Base-by-base conservation (phyloP, 306 rosid species). In the Cucurbita moschata region DNA sequence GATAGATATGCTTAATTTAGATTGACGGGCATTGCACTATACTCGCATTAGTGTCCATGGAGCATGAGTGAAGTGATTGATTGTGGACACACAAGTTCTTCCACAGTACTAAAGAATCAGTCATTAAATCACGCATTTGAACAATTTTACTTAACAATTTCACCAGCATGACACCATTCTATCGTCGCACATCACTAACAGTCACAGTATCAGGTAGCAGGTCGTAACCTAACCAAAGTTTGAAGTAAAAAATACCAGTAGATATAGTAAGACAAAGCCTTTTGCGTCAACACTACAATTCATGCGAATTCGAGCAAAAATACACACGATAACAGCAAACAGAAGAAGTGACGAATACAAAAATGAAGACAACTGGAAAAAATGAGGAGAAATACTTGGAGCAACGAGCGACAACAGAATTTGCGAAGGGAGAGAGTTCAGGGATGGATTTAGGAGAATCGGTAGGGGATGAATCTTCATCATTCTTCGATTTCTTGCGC, bases 351-450 rank as follows among this genome's bases (percentile, higher is more conserved):
- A 10, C 4, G 21, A 15, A 30, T 7, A 70, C 26, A 50, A 49
- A 21, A 70, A 50, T 21, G 74, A 49, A 46, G 37, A 68, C 23
- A 21, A 11, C 2, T 18, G 6, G 12, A 5, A 65, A 47, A 23
- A 3, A 6, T 1, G 39, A 67, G 11, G 72, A 67, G 58, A 8
- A 56, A 23, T 38, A 89, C 97, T 79, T 87, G 72, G 98, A 90
- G 75, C 89, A 93, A 79, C 89, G 91, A 83, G 80, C 72, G 71
- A 93, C 89, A 76, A 93, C 96, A 77, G 93, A 81, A 80, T 90
- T 90, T 50, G 96, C 98, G 63, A 87, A 79, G 26, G 87, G 81
- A 73, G 98, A 93, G 61, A 93, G 93, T 46, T 84, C 90, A 81
- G 98, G 90, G 73, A 93, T 87, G 75, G 79, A 73, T 37, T 81